Conservation (phyloP, 2,329 filamentous ascomycete species). For the Tetracladium maxilliforme region DNA sequence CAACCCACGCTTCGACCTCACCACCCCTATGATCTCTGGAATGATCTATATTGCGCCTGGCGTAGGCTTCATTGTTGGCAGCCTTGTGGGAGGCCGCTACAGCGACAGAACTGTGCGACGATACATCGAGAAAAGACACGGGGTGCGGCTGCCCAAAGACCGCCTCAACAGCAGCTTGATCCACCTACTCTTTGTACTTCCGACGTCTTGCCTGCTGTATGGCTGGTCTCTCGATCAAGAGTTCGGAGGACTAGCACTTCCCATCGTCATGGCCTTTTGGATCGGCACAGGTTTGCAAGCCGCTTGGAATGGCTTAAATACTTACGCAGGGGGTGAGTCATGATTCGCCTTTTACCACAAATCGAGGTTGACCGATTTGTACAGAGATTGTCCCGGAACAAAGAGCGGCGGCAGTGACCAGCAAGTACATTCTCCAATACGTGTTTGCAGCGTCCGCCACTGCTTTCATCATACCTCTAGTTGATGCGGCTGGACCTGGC, state of each 20-base stretch:
- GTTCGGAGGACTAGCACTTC: constrained; percentile 17
- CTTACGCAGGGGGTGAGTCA: constrained; percentile 20
- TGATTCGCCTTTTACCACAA: neutral
- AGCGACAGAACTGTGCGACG: constrained; percentile 23
- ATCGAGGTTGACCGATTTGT: neutral
- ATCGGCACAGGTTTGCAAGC: constrained; percentile 19
- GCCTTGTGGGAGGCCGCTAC: constrained; percentile 44
- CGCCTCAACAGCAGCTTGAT: constrained; percentile 15
- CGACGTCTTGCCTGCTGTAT: constrained; percentile 15
- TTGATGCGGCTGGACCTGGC: constrained; percentile 14
- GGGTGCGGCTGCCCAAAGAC: constrained; percentile 15
- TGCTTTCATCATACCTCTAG: constrained; percentile 12
- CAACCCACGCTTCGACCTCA: constrained; percentile 54
- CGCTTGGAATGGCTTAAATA: constrained; percentile 22
- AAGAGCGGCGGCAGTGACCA: constrained; percentile 12
- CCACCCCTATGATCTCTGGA: constrained; percentile 44
- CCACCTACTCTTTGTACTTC: constrained; percentile 15
- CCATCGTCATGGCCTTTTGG: constrained; percentile 16
- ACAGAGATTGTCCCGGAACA: constrained; percentile 11
- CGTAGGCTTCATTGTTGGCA: constrained; percentile 48
- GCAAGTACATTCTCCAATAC: constrained; percentile 18
- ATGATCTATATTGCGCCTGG: constrained; percentile 59
- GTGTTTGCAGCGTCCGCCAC: constrained; percentile 10
- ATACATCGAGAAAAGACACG: constrained; percentile 20
- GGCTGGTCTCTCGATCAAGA: constrained; percentile 19